Evolutionary conservation across 2,329 filamentous ascomycete genomes (phyloP).

Genomic region (Botryotinia calthae): DNA sequence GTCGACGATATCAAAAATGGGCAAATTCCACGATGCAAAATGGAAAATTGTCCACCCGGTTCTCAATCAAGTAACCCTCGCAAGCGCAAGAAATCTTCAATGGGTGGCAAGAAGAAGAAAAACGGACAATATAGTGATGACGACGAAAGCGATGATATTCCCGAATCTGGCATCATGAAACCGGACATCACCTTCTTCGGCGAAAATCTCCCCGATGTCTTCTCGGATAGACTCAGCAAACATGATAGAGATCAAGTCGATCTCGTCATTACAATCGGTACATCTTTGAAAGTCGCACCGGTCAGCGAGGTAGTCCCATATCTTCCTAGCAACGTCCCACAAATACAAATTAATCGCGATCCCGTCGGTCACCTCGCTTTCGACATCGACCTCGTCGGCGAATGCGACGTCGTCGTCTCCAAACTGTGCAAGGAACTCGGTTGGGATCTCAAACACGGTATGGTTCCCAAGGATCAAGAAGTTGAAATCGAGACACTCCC

Average conservation of each 20-base stretch:
- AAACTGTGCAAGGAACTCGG: slow-evolving; percentile 80
- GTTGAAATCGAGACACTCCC: slow-evolving; percentile 54
- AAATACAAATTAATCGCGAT: slow-evolving; percentile 85
- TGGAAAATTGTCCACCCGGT: slow-evolving; percentile 56
- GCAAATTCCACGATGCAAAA: slow-evolving; percentile 72
- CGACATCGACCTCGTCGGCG: slow-evolving; percentile 92
- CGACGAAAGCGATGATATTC: slow-evolving; percentile 61
- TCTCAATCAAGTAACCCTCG: slow-evolving; percentile 51
- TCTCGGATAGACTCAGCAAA: slow-evolving; percentile 76
- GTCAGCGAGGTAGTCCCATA: slow-evolving; percentile 88
- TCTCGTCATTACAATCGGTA: slow-evolving; percentile 93
- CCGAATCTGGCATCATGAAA: slow-evolving; percentile 79
- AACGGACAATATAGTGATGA: slow-evolving; percentile 30
- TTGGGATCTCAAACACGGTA: slow-evolving; percentile 79
- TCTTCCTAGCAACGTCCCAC: slow-evolving; percentile 74
- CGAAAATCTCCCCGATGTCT: slow-evolving; percentile 80
- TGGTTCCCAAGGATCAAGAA: slow-evolving; percentile 68
- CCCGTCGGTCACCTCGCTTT: slow-evolving; percentile 89
- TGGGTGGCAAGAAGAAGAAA: slow-evolving; percentile 48
- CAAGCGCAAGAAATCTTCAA: slow-evolving; percentile 55
- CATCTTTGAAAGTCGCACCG: slow-evolving; percentile 90
- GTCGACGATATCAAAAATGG: slow-evolving; percentile 76
- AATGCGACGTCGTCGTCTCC: slow-evolving; percentile 86
- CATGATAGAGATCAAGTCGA: slow-evolving; percentile 79
- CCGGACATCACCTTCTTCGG: slow-evolving; percentile 99